Percentiles rank a stretch among this genome's conserved stretches.
Conservation (phyloP, 805 yeast species). For the Candida argentea region DNA sequence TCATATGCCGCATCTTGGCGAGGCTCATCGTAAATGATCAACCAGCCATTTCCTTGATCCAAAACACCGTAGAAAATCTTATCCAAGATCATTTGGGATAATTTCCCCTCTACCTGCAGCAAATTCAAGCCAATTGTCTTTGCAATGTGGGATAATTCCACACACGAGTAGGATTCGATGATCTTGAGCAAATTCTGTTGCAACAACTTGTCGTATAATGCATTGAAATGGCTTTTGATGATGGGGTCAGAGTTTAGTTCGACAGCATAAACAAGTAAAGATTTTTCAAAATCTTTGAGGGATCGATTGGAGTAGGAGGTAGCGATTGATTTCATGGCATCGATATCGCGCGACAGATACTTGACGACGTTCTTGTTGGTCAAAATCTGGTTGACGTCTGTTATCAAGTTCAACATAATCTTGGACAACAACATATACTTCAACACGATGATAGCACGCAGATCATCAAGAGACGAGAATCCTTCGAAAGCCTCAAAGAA, state of each 20-base stretch:
- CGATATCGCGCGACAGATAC: conserved; percentile 76
- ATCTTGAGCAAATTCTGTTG: conserved; percentile 91
- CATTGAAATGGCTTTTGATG: conserved; percentile 84
- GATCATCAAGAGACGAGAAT: conserved; percentile 58
- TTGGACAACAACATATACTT: conserved; percentile 90
- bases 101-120: conserved; percentile 85
- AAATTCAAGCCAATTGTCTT: conserved; percentile 79
- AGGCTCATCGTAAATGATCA: conserved; percentile 84
- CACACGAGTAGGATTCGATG: conserved; percentile 92
- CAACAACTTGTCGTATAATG: conserved; percentile 82
- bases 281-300: conserved; percentile 81
- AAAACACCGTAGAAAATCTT: conserved; percentile 91
- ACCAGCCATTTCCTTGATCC: conserved; percentile 98
- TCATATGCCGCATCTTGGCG: conserved; percentile 82
- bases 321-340: conserved; percentile 92
- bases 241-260: conserved; percentile 83
- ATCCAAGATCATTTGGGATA: conserved; percentile 94
- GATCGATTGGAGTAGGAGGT: conserved; percentile 85
- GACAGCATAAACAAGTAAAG: conserved; percentile 55
- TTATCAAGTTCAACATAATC: conserved; percentile 81
- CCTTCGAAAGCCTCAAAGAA: conserved; percentile 94
- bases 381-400: conserved; percentile 74
- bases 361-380: conserved; percentile 58
- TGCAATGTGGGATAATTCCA: conserved; percentile 86
- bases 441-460: conserved; percentile 59